Evolutionary conservation across 2,329 filamentous ascomycete species (phyloP).

Genomic region (Chrysoporthe puriensis): DNA sequence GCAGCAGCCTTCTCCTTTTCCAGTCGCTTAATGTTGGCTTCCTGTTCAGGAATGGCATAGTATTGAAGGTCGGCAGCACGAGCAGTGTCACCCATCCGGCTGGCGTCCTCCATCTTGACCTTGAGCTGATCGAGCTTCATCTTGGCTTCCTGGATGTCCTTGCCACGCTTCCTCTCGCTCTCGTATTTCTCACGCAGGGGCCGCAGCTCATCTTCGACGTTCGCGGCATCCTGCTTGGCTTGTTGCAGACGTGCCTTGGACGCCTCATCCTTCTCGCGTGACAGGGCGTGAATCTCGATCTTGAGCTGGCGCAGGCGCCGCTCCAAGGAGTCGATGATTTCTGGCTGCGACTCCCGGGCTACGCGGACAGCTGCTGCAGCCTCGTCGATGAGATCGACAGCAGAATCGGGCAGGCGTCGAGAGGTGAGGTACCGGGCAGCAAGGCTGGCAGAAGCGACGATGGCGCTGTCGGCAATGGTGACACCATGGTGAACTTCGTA

Average conservation of each 20-base stretch:
- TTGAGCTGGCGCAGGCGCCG: slow-evolving; percentile 86
- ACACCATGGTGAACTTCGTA: slow-evolving; percentile 99
- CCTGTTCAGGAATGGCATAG: slow-evolving; percentile 94
- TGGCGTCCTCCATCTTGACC: slow-evolving; percentile 92
- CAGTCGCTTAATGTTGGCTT: slow-evolving; percentile 76
- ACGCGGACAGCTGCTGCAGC: slow-evolving; percentile 96
- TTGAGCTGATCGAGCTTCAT: slow-evolving; percentile 90
- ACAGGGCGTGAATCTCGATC: slow-evolving; percentile 95
- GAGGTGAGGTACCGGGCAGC: slow-evolving; percentile 92
- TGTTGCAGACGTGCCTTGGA: slow-evolving; percentile 81
- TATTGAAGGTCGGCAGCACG: slow-evolving; percentile 95
- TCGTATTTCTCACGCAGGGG: slow-evolving; percentile 96
- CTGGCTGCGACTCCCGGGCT: slow-evolving; percentile 92
- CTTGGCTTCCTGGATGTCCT: slow-evolving; percentile 91
- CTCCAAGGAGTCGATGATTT: slow-evolving; percentile 93
- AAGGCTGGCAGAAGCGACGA: slow-evolving; percentile 88
- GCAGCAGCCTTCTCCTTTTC: slow-evolving; percentile 80
- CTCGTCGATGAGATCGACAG: slow-evolving; percentile 95
- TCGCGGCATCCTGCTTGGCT: slow-evolving; percentile 88
- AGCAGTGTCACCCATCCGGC: slow-evolving; percentile 79
- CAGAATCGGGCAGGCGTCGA: slow-evolving; percentile 90
- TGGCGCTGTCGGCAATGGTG: slow-evolving; percentile 90
- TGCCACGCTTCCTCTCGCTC: slow-evolving; percentile 86
- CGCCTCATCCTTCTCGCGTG: slow-evolving; percentile 92
- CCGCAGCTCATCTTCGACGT: slow-evolving; percentile 89